Conservation (phyloP, 257 asterid species). For the Coffea eugenioides region DNA sequence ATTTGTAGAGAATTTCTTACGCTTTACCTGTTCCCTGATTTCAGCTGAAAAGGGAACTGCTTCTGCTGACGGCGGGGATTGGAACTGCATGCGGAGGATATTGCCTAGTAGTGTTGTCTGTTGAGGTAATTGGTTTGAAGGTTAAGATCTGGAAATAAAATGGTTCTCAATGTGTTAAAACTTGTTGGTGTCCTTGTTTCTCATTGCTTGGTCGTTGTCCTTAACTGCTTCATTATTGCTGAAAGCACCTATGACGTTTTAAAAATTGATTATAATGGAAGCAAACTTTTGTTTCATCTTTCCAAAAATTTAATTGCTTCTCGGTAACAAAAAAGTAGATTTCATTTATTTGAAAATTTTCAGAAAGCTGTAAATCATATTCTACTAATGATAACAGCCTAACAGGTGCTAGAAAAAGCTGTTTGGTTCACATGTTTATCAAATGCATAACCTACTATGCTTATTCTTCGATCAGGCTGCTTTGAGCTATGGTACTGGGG, state of each 20-base stretch:
- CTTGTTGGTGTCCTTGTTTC: neutral
- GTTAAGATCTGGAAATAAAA: too few relatives aligned
- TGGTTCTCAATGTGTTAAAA: neutral
- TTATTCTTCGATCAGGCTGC: conserved; percentile 34
- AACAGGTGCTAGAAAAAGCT: neutral
- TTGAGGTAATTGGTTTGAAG: conserved; percentile 47
- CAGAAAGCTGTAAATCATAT: neutral
- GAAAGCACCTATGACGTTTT: neutral
- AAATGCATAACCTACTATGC: conserved; percentile 16
- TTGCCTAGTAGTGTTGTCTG: conserved; percentile 72
- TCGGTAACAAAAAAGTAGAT: neutral
- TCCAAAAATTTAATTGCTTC: neutral
- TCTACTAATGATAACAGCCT: neutral
- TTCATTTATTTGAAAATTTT: neutral
- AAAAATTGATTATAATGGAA: neutral
- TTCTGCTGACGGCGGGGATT: conserved; percentile 68
- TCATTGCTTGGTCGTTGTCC: neutral
- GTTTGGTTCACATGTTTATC: neutral
- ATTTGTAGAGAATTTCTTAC: neutral
- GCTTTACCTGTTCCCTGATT: conserved; percentile 14
- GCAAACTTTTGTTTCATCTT: neutral
- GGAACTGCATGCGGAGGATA: conserved; percentile 94
- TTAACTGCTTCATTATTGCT: neutral
- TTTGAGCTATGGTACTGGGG: conserved; percentile 42
- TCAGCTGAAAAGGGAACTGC: conserved; percentile 93